Evolutionary conservation across 768 basidiomycete genomes (phyloP).

Genomic region (Exsudoporus frostii): DNA sequence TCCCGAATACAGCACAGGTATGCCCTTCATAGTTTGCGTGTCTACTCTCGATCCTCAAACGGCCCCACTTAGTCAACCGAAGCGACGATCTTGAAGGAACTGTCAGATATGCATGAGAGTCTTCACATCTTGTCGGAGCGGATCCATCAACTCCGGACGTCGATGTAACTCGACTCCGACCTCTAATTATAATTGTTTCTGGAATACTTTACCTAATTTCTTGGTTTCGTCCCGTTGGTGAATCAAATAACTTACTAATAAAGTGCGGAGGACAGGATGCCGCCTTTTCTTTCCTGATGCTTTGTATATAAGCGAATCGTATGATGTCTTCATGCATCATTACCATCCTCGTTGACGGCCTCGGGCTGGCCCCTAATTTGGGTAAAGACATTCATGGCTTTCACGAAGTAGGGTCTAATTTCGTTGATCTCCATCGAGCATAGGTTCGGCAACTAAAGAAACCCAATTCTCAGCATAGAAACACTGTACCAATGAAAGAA

Average conservation of each 20-base stretch:
- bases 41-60: slow-evolving; percentile 4
- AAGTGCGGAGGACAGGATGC: background rate
- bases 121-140: slow-evolving; percentile 37
- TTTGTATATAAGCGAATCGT: background rate
- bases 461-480: background rate
- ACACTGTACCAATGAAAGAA: background rate
- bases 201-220: background rate
- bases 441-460: slow-evolving; percentile 69
- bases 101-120: slow-evolving; percentile 49
- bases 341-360: background rate
- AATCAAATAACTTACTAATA: slow-evolving; percentile 1
- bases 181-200: background rate
- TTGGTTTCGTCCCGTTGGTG: background rate
- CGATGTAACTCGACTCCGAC: slow-evolving; percentile 1
- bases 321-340: background rate
- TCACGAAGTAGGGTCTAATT: slow-evolving; percentile 83
- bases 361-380: slow-evolving; percentile 43
- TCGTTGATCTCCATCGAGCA: slow-evolving; percentile 94
- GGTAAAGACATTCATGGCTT: slow-evolving; percentile 71
- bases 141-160: slow-evolving; percentile 29
- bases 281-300: background rate
- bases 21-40: slow-evolving; percentile 22
- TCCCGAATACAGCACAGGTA: slow-evolving; percentile 74
- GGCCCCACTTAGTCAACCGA: slow-evolving; percentile 60
- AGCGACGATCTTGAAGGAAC: slow-evolving; percentile 60